phyloP scores from a whole-genome alignment of 2,329 filamentous ascomycete species.

The Daldinia sp. region DNA sequence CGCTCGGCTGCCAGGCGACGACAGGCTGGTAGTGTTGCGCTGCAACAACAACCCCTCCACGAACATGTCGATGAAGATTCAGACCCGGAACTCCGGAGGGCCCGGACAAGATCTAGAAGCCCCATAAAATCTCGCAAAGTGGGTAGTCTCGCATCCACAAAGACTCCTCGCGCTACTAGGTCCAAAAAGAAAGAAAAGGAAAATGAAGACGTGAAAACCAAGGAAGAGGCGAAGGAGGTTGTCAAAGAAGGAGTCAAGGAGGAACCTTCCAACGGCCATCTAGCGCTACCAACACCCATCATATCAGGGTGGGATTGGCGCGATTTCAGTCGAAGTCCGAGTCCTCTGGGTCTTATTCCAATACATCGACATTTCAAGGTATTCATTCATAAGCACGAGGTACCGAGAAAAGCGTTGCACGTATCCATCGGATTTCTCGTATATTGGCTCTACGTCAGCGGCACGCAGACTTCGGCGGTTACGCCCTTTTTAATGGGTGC shows the following conservation, averaged over 20 bases:
- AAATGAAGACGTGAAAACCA: conserved; percentile 36
- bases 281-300: conserved; percentile 71
- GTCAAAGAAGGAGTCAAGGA: conserved; percentile 11
- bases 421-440: conserved; percentile 97
- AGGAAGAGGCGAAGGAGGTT: conserved; percentile 40
- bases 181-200: conserved; percentile 46
- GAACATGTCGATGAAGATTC: conserved; percentile 64
- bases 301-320: conserved; percentile 76
- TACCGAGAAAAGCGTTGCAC: conserved; percentile 91
- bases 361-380: conserved; percentile 91
- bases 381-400: conserved; percentile 96
- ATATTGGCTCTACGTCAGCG: conserved; percentile 82
- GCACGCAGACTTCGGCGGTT: conserved; percentile 78
- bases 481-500: conserved; percentile 83
- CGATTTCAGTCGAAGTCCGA: conserved; percentile 89
- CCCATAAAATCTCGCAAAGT: conserved; percentile 64
- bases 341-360: conserved; percentile 91
- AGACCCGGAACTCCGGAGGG: conserved; percentile 63
- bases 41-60: conserved; percentile 64
- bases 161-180: conserved; percentile 47
- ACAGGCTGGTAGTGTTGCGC: conserved; percentile 55
- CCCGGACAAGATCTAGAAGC: conserved; percentile 76
- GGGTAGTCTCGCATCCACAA: conserved; percentile 61
- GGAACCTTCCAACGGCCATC: conserved; percentile 67
- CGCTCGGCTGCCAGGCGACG: conserved; percentile 74